These are phyloP conservation scores for Pseudognaphalium luteoalbum DNA, from an alignment of 129 eudicot species.

Conservation along the genomic window DNA sequence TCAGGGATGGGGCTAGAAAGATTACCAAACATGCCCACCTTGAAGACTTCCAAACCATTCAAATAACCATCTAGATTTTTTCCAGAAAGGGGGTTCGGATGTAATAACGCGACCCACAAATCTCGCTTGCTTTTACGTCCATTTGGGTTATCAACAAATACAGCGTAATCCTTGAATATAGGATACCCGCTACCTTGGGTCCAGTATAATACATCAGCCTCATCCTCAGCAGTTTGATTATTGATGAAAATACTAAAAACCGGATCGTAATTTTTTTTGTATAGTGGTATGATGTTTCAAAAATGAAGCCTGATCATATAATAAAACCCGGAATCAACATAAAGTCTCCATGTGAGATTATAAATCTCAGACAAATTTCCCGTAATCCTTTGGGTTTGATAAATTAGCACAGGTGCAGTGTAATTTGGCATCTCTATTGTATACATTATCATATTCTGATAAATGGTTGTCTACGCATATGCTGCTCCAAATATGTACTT, in stretches of 20 bases:
- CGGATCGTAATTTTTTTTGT: neutral
- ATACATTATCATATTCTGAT: conserved; percentile 8
- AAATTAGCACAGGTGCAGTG: conserved; percentile 36
- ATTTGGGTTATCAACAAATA: neutral
- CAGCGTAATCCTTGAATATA: conserved; percentile 34
- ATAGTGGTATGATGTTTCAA: conserved; percentile 36
- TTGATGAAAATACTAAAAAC: conserved; percentile 28
- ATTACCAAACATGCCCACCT: conserved; percentile 18
- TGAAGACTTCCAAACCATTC: conserved; percentile 56
- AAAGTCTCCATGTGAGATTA: conserved; percentile 37
- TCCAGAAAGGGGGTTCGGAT: neutral
- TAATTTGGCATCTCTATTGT: conserved; percentile 25
- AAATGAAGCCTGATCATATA: conserved; percentile 43
- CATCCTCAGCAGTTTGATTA: conserved; percentile 37
- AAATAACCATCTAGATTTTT: conserved; percentile 12
- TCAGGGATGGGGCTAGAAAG: neutral
- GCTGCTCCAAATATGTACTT: conserved; percentile 15
- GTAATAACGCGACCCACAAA: conserved; percentile 32
- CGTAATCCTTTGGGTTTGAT: conserved; percentile 34
- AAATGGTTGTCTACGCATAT: neutral
- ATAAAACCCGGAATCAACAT: conserved; percentile 44
- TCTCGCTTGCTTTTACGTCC: conserved; percentile 17
- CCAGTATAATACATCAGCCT: conserved; percentile 22
- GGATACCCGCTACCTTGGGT: conserved; percentile 31
- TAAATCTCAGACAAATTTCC: neutral